Percentiles rank a stretch among this genome's conserved stretches.
Evolutionary conservation across 352 stramenopile genomes (phyloP).

Genomic region (Blastocystis sp.): DNA sequence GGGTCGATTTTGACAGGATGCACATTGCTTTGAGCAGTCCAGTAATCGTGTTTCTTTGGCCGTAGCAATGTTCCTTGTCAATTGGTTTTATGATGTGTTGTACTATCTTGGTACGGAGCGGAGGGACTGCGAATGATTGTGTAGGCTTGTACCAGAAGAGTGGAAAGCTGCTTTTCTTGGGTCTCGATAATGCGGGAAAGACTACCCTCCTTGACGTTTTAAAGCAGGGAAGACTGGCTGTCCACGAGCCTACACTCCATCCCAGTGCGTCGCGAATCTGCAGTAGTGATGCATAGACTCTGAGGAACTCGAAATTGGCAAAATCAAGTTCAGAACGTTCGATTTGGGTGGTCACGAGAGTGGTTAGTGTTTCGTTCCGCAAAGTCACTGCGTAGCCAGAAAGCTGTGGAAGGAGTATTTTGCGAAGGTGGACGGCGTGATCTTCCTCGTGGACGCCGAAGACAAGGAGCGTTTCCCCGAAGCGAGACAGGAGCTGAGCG

Average conservation of each 20-base stretch:
- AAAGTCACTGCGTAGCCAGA: constrained; percentile 78
- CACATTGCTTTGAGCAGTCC: background rate
- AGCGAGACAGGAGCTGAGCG: constrained; percentile 90
- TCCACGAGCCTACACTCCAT: constrained; percentile 94
- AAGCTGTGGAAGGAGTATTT: constrained; percentile 99
- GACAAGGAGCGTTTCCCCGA: constrained; percentile 97
- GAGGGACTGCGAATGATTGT: constrained; percentile 91
- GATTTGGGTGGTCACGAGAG: constrained; percentile 98
- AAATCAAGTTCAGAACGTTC: constrained; percentile 98
- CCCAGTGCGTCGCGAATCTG: constrained; percentile 79
- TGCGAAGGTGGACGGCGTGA: constrained; percentile 95
- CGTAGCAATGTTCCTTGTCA: constrained; percentile 87
- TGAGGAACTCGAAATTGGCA: constrained; percentile 90
- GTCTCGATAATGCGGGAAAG: constrained; percentile 99
- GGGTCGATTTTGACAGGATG: background rate
- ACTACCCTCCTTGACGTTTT: constrained; percentile 99
- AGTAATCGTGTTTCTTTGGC: background rate
- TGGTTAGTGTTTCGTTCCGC: constrained; percentile 74
- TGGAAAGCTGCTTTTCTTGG: constrained; percentile 99
- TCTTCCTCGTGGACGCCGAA: constrained; percentile 98
- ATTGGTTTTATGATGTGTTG: constrained; percentile 93
- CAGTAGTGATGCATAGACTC: constrained; percentile 79
- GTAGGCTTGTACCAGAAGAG: constrained; percentile 99
- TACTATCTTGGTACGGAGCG: constrained; percentile 91
- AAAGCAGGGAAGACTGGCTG: constrained; percentile 94